Base-by-base conservation (phyloP, 2,329 filamentous ascomycete genomes). In the Ceratocystis albifundus region DNA sequence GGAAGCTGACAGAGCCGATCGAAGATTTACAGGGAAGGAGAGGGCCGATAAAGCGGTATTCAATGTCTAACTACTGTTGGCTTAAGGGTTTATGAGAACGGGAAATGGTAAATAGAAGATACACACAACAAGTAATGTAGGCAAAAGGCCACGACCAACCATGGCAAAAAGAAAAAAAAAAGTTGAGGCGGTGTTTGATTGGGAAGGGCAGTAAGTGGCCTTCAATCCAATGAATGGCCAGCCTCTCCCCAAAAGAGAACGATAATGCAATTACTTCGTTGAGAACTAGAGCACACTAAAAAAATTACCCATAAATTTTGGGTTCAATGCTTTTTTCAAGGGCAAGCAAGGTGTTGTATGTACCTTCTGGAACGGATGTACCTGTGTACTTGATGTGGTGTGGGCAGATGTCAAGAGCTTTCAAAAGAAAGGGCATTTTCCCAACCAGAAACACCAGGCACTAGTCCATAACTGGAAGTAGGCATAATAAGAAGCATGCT, bases 401-500 rank as follows among this genome's bases (percentile, higher is more conserved):
- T 36, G 55, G 55, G 30, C 28, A 59, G 53, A 59, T 32, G 53
- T 36, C 45, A 61, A 55, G 55, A 64, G 50, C 61, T 64, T 45
- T 25, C 36, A 48, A 57, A 67, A 50, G 45, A 61, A 46, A 59
- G 64, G 30, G 50, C 48, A 25, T 46, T 66, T 61, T 68, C 64
- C 61, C 67, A 68, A 66, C 67, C 64, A 61, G 64, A 64, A 64
- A 28, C 64, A 68, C 67, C 61, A 20, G 30, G 53, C 65, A 65
- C 67, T 66, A 68, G 59, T 32, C 64, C 64, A 2, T 61, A 68
- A 61, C 32, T 28, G 67, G 67, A 66, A 66, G 48, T 36, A 59
- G 32, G 25, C 55, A 59, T 59, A 59, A 59, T 36, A 36, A 20
- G 6, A 15, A 57, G n/a, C 5, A 25, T 41, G 17, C 17, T 57